Base-by-base conservation (phyloP, 148 eudicot genomes). In the Silene uniflora region DNA sequence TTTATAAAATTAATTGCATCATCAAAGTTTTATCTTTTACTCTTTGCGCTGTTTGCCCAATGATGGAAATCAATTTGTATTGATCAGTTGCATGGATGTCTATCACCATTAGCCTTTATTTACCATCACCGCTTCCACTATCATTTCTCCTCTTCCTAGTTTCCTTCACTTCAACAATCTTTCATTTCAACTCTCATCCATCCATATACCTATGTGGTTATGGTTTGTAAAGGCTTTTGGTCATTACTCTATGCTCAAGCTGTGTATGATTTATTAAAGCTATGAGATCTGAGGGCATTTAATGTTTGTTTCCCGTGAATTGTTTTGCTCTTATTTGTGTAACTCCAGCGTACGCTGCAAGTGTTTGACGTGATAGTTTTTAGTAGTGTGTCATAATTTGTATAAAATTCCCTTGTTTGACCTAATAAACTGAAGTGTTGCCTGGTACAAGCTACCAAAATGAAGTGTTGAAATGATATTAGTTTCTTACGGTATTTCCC, bases 231-330 rank as follows among this genome's bases (percentile, higher is more conserved):
- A 79, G 83, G 82, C 79, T 71, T 77, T 78, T 83, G 86, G 74
- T 79, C 82, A 62, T 69, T 77, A 72, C 66, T 81, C 82, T 72
- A 62, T 69, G 78, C 71, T 71, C 46, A 44, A 67, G 62, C 80
- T 83, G 85, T 52, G 27, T 21, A 76, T 60, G 84, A 83, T 83
- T 64, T 35, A 10, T 86, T 83, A 7, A 71, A 81, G 90, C 90
- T 87, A 81, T 87, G 88, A 87, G 88, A 87, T 85, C 88, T 85
- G 90, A 87, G 90, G 90, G 90, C 90, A 23, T 75, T 0, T 68
- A 12, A 12, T 1, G n/a, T 46, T 11, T 17, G 7, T 59, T 13
- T 62, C 3, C 66, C 66, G 11, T 22, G 29, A 6, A 1, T 61
- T 61, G 23, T 61, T 22, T 61, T 6, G 7, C 13, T 21, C 23